Base-by-base conservation (phyloP, 805 yeast genomes). In the Deakozyma indianensis region DNA sequence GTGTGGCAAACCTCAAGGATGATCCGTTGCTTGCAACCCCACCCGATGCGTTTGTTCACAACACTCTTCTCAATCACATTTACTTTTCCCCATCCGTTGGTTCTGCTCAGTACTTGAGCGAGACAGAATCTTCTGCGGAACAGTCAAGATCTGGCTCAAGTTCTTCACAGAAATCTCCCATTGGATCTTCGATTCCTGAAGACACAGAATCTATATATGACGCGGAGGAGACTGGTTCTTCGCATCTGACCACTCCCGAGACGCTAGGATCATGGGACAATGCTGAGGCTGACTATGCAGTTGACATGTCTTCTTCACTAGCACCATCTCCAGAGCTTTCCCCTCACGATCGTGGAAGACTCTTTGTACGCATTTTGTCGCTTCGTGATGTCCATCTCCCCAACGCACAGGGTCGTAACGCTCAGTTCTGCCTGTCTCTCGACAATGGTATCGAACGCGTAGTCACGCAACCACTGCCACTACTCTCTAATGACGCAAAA, bases 361-460 rank as follows among this genome's bases (percentile, higher is more conserved):
- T 56, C 23, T 56, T 55, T 35, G 41, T 56, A 48, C 58, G 54
- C 41, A 53, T 56, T 44, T 49, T 51, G 43, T 48, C 47, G 42
- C 48, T 56, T 18, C 41, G 48, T 3, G 50, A 54, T 35, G 43
- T 56, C 24, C 46, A 51, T 3, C 49, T 56, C 18, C 58, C 59
- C 2, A 41, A 51, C 3, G 59, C 53, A 41, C 23, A 41, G 2
- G 21, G 51, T 4, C 51, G 59, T 20, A 47, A 53, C 40, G 57
- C 59, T 5, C 48, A 51, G 15, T 56, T 56, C 46, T 46, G 53
- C 2, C 29, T 56, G 20, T 48, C 51, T 9, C 51, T 56, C 7
- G 57, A 56, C 50, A 56, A 56, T 42, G 59, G 59, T n/a, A 28
- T 55, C 41, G 57, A 56, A 41, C 50, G 56, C 1, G 59, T 56